A percentile compares a stretch with the other conserved stretches of the same genome.
Conservation (phyloP, 306 rosid species). For the Aeschynomene evenia region DNA sequence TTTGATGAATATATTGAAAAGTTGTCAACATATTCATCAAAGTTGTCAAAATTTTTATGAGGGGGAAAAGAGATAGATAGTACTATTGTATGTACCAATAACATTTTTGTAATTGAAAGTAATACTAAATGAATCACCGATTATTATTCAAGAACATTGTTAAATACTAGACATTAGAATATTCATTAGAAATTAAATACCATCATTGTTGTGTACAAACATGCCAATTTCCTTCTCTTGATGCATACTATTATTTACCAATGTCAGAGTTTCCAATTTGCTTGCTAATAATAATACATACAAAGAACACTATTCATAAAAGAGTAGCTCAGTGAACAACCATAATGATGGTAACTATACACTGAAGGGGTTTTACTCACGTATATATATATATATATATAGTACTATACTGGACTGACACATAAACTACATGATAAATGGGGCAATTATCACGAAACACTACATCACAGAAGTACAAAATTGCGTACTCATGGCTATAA, state of each 20-base stretch:
- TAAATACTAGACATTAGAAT: too few relatives aligned
- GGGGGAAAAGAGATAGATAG: too few relatives aligned
- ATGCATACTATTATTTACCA: not conserved
- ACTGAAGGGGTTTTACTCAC: conserved; percentile 20
- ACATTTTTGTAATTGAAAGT: too few relatives aligned
- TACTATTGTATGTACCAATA: too few relatives aligned
- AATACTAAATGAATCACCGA: too few relatives aligned
- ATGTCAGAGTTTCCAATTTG: not conserved
- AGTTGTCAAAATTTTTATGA: too few relatives aligned
- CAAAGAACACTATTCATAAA: not conserved
- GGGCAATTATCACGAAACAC: conserved; percentile 25
- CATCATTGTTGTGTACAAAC: not conserved
- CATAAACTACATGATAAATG: conserved; percentile 28
- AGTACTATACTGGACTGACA: conserved; percentile 21
- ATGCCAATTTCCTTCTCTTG: not conserved
- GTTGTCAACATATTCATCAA: too few relatives aligned
- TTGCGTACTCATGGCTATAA: conserved; percentile 35
- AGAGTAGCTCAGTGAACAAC: conserved; percentile 16
- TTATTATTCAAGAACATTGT: too few relatives aligned
- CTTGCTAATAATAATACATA: not conserved
- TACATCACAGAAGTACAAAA: conserved; percentile 66
- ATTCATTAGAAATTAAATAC: too few relatives aligned
- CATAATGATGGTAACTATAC: conserved; percentile 28
- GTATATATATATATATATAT: conserved; percentile 14
- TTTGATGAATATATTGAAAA: too few relatives aligned